Percentiles rank a stretch among this genome's conserved stretches.
Evolutionary conservation across 2,329 filamentous ascomycete species (phyloP).

Genomic region (Amauroascus verrucosus): DNA sequence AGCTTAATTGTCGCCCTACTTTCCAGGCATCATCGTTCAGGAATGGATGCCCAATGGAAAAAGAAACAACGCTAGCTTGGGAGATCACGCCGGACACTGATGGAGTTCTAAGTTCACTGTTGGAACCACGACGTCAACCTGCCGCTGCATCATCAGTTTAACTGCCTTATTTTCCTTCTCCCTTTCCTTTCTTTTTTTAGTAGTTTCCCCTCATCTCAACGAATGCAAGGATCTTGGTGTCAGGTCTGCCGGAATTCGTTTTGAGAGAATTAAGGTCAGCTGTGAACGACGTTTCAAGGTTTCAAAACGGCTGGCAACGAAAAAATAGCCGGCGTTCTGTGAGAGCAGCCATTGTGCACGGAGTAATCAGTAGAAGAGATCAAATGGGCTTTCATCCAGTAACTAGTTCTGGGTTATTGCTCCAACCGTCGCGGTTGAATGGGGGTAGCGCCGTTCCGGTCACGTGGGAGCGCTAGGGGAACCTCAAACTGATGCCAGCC

Average conservation of each 20-base stretch:
- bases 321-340: neutral
- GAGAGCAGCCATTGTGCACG: neutral
- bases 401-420: too few species aligned
- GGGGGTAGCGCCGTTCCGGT: neutral
- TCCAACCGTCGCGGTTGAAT: too few species aligned
- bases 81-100: neutral
- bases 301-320: neutral
- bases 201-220: neutral
- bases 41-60: conserved; percentile 7
- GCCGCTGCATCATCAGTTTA: neutral
- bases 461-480: neutral
- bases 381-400: too few species aligned
- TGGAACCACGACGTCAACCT: conserved; percentile 10
- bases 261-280: too few species aligned
- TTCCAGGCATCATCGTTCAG: conserved; percentile 2
- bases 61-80: neutral
- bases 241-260: too few species aligned
- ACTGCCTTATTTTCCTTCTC: neutral
- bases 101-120: neutral
- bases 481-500: too few species aligned
- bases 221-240: neutral
- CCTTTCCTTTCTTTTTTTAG: neutral
- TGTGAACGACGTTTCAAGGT: too few species aligned
- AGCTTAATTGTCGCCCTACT: conserved; percentile 7
- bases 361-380: too few species aligned